phyloP scores from a whole-genome alignment of 768 basidiomycete species.

The Udeniomyces megalosporus region DNA sequence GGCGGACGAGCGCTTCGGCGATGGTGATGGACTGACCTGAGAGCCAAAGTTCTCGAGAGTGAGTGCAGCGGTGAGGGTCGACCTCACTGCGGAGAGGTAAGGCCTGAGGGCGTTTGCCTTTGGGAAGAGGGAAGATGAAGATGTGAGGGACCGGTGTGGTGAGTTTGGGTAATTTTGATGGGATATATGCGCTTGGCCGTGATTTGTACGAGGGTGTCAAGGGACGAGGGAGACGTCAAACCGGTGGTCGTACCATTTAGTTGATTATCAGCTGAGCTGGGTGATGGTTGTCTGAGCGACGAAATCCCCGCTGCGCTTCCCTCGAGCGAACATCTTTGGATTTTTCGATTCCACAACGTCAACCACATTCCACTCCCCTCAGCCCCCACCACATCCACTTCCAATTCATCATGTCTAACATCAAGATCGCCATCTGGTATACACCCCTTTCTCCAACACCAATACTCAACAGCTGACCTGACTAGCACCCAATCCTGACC shows the following conservation, averaged over 20 bases:
- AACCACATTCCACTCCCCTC: neutral
- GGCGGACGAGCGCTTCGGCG: too few species aligned
- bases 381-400: neutral
- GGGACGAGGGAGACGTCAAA: too few species aligned
- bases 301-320: too few species aligned
- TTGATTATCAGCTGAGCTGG: too few species aligned
- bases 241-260: too few species aligned
- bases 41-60: constrained; percentile 97
- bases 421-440: neutral
- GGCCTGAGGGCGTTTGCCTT: constrained; percentile 92
- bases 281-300: too few species aligned
- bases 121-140: neutral
- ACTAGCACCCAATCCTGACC: neutral
- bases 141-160: neutral
- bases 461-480: neutral
- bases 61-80: constrained; percentile 90
- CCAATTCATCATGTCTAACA: neutral
- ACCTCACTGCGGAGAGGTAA: constrained; percentile 87
- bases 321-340: too few species aligned
- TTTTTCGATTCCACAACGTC: neutral
- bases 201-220: too few species aligned
- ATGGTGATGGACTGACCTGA: constrained; percentile 53
- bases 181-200: too few species aligned
- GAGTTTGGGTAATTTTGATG: too few species aligned
- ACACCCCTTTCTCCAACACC: neutral